Evolutionary conservation across 371 early-diverging fungal genomes (phyloP), one percentile per base, ranked within the genome.

Genomic region (Mortierella sp.): DNA sequence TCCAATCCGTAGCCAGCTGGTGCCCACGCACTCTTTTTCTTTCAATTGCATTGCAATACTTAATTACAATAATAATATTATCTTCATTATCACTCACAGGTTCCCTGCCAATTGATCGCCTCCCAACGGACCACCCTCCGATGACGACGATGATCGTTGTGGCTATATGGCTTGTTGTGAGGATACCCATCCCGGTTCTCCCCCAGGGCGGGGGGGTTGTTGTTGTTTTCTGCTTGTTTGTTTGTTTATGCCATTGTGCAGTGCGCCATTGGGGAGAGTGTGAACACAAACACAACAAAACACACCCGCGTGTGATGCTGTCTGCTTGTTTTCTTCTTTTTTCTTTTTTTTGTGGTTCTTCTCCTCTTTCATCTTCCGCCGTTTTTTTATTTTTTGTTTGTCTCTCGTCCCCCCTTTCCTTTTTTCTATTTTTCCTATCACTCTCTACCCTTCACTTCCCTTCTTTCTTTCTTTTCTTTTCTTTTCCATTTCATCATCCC

Each of bases 1-100:
- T 68, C 68, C 68, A 68, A 68, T 72, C 72, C 28, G 45, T n/a
- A 28, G 21, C 47, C 48, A 16, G 45, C 73, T 72, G 34, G 52
- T 38, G 52, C 73, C 47, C 48, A 72, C 48, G 48, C 54, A 28
- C 73, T 19, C 28, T 47, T 6, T 16, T 26, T 28, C 26, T 14
- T 24, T 26, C 42, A 38, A 38, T 13, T 14, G 21, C 19, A 65
- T 65, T 38, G 42, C 42, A 38, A 38, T 38, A 38, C 42, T 3
- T 38, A 38, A 38, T 38, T 3, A 38, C 5, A 38, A 38, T 38
- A 38, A 38, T 38, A 38, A 38, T 38, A 3, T 3, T 60, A 9
- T 9, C 28, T 57, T 26, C 26, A 11, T 26, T 26, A 26, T 57
- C 26, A 16, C 26, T 26, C 26, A 16, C 26, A 10, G 10, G n/a